Evolutionary conservation across 1,284 basidiomycete genomes (phyloP), one percentile per base, ranked within the genome.

Genomic region (Pulveroboletus sp.): DNA sequence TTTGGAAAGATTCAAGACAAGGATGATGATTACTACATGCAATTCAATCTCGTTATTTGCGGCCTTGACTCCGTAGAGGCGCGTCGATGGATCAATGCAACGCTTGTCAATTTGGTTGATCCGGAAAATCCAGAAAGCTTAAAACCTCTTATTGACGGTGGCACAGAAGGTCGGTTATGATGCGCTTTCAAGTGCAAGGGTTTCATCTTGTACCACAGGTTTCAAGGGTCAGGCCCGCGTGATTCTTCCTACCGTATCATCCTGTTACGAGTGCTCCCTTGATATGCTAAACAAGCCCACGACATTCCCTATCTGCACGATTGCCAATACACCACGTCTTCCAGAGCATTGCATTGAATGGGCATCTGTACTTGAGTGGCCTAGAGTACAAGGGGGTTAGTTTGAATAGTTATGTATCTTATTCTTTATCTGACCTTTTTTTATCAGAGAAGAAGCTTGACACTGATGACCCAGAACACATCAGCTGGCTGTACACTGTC

Each of bases 271-370:
- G 74, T 99, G 97, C 72, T 94, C 93, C 4, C 86, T 99, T 49
- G 96, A 98, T 71, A 97, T 99, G 92, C 84, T 98, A 49, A 98
- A 96, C 72, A 97, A 97, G 61, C 96, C 92, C 8, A 98, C 95
- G 36, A 90, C 91, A 7, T 99, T 96, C 72, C 97, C 97, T 1
- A 98, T 99, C 62, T 99, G 97, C 73, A 99, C 97, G 2, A 98
- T 99, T 62, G 97, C 97, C 56, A 99, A 99, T 70, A 99, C 97
- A 0, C 97, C 97, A 18, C 90, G 97, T 56, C 79, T 99, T 31
- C 97, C 97, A 4, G 97, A 99, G 72, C 97, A 99, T 72, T 99
- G 97, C 71, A 98, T 99, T 70, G 97, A 99, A 75, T 99, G 97
- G 96, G 97, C 97, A 0, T 96, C 92, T 46, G 96, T 99, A n/a